Base-by-base conservation (phyloP, 371 early-diverging fungal genomes). In the Mortierella sp. region DNA sequence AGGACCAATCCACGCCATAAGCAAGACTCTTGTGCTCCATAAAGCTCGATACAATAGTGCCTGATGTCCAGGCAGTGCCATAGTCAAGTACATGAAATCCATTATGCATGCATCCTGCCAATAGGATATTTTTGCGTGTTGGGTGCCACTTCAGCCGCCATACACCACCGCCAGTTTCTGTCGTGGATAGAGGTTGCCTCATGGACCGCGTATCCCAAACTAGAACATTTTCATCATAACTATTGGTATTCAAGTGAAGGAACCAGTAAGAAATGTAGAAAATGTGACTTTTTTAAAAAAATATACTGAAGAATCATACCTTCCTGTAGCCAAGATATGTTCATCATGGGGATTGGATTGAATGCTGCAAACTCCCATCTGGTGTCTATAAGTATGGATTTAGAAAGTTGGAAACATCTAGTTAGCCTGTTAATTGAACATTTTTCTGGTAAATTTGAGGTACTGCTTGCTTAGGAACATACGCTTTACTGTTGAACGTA, bases 101-200 rank as follows among this genome's bases (percentile, higher is more conserved):
- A 68, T 88, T 89, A 83, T 97, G 93, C 97, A 98, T 98, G 32
- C 94, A 94, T 18, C 95, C 97, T 12, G 95, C 93, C 24, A 96
- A 75, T 30, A 98, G 73, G n/a, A 75, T 65, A 51, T 87, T 76
- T 5, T 88, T 78, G 6, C 87, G 85, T 0, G 86, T 87, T 2
- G 97, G 97, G 70, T 97, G 96, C 97, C 97, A 98, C 83, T 95
- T 94, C 54, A 98, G 84, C 18, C 97, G 87, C 98, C 98, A 98
- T 20, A 96, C 95, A 2, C 98, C 98, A 5, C 98, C 97, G 24
- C 93, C 96, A 26, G 93, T 90, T 26, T 88, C 89, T 40, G 86
- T 72, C 14, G 92, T 92, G 1, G 85, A 73, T 30, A 96, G 54
- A 0, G 97, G 97, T n/a, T 66, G 65, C 26, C 92, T 87, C 92